Base-by-base conservation (phyloP, 169 alveolate species). In the Plasmodium vivax region DNA sequence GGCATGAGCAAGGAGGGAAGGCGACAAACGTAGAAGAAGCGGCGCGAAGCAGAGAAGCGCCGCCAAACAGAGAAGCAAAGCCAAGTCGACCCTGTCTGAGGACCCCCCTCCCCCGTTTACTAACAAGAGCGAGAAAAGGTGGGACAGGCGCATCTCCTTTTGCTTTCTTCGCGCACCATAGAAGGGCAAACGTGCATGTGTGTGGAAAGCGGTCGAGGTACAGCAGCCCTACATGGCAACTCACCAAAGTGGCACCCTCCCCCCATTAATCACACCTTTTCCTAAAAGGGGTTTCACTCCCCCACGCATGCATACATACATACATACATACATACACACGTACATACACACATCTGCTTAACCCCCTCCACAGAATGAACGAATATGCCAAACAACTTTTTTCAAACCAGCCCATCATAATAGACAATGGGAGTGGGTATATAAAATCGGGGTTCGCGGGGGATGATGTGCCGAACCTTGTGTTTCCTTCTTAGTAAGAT, bases 401-500 rank as follows among this genome's bases (percentile, higher is more conserved):
- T 45, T 80, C 94, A 14, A 96, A 84, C 62, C 97, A 93, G 95
- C 97, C 97, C 16, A 82, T 96, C 19, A 96, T 96, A 80, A 81
- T 96, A 36, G 96, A 96, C 83, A 95, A 95, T 74, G 98, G 98
- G 36, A 92, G 97, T 14, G 98, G 97, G 12, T 93, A 93, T 51
- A 94, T 97, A 96, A 97, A 97, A 82, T 95, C 97, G 19, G 98
- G 98, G 7, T 93, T 96, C 34, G 97, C 97, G 0, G 97, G 95
- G 75, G 98, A 96, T 32, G 97, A 97, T 45, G 74, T 54, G 3
- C 98, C 98, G 23, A 93, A 87, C 34, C 92, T 95, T 56, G 96
- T 95, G 30, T 97, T 96, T 54, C 92, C 98, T 81, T 43, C 95
- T 93, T 90, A 91, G 97, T 95, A 95, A 75, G 34, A 34, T 30